Base-by-base conservation (phyloP, 345 rosid genomes). In the Camelina hispida region DNA sequence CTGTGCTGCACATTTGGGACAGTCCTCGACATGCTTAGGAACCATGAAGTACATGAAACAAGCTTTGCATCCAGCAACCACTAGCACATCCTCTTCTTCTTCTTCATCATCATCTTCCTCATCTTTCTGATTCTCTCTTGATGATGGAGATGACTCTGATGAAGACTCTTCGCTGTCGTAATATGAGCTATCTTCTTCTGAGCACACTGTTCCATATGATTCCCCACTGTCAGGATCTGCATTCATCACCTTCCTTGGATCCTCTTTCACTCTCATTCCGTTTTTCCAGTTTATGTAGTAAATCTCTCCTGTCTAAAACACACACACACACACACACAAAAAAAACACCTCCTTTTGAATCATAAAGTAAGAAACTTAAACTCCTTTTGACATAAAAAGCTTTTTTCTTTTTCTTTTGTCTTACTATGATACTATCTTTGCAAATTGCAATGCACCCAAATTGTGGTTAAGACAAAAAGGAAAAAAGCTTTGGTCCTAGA, bases 31-130 rank as follows among this genome's bases (percentile, higher is more conserved):
- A 59, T 82, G 86, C 79, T 90, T 90, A 11, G 98, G 97, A 18
- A 94, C 93, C 98, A 94, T 91, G 88, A 86, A 88, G 80, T 94
- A 94, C 97, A 94, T 94, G 38, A 94, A 85, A 78, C 99, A 94
- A 81, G 87, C 85, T 83, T 91, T 94, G 89, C 99, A 94, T 68
- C 98, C 98, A 10, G 81, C 97, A 23, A 94, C 98, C 9, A 94
- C 98, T 82, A 94, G 78, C 35, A 94, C 96, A 25, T 81, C 83
- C 23, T 85, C 88, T 43, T 79, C 80, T 60, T 78, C 81, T 40
- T 62, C 79, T 6, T 81, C 81, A 32, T 62, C 70, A 2, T 69
- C 70, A 0, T 71, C 68, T 11, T 71, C 23, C 51, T 55, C 37
- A 35, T 76, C 71, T 62, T 76, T 54, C 5, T 63, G 75, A 55